Evolutionary conservation across 257 asterid genomes (phyloP).

Genomic region (Capsicum pubescens): DNA sequence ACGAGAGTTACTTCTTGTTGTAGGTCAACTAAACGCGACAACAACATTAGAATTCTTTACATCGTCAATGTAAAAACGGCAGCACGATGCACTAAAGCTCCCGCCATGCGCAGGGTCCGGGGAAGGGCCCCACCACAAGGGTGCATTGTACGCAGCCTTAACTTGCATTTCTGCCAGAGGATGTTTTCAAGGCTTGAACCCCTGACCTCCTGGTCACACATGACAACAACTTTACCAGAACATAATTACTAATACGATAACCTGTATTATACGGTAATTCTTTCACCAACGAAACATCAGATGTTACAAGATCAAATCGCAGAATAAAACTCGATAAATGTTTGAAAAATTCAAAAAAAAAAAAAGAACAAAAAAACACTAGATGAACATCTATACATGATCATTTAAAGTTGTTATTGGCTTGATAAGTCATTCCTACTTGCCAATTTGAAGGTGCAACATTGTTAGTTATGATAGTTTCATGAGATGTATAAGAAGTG

Average conservation of each 20-base stretch:
- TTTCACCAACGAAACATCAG: background rate
- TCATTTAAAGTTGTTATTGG: slow-evolving; percentile 62
- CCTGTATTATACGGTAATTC: background rate
- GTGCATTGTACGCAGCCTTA: too few species aligned
- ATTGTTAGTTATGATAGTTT: slow-evolving; percentile 58
- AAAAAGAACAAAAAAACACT: too few species aligned
- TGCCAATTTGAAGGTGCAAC: slow-evolving; percentile 77
- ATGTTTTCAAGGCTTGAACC: too few species aligned
- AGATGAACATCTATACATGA: background rate
- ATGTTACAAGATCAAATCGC: background rate
- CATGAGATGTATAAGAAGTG: slow-evolving; percentile 60
- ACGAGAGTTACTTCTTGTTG: background rate
- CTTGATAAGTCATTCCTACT: slow-evolving; percentile 58
- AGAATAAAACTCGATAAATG: slow-evolving; percentile 1
- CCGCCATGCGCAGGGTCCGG: too few species aligned
- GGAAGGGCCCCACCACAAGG: too few species aligned
- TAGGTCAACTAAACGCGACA: background rate
- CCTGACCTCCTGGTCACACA: too few species aligned
- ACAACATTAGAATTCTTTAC: background rate
- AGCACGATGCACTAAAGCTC: too few species aligned
- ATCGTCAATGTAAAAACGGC: too few species aligned
- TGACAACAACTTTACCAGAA: too few species aligned
- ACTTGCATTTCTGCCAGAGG: too few species aligned
- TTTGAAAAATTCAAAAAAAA: too few species aligned
- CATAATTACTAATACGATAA: too few species aligned